phyloP scores from a whole-genome alignment of 176 grass and related monocot genomes.

The Phoenix dactylifera region DNA sequence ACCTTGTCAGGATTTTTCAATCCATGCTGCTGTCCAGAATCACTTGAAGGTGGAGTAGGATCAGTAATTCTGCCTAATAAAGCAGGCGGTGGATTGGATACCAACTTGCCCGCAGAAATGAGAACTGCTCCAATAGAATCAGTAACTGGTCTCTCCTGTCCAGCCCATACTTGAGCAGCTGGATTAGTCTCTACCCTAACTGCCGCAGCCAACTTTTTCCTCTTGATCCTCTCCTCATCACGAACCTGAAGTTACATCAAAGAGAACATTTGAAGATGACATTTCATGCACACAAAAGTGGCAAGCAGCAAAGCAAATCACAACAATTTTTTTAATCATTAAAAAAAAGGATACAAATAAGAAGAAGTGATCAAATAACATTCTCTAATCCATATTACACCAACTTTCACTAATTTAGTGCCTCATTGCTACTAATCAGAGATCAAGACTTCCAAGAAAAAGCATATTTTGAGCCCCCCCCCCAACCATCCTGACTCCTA shows the following conservation, averaged over 20 bases:
- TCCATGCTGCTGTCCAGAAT: slow-evolving; percentile 46
- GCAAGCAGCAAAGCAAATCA: no score
- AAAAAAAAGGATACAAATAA: no score
- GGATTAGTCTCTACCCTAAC: slow-evolving; percentile 29
- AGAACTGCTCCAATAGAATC: not conserved
- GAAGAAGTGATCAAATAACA: no score
- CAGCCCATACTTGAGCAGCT: slow-evolving; percentile 32
- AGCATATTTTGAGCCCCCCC: no score
- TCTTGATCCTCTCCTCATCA: slow-evolving; percentile 71
- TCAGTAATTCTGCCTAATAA: slow-evolving; percentile 25
- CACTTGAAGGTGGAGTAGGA: slow-evolving; percentile 20
- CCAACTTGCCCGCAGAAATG: slow-evolving; percentile 15
- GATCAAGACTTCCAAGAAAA: no score
- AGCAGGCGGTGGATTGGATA: slow-evolving; percentile 10
- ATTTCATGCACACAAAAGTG: not conserved
- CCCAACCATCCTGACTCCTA: no score
- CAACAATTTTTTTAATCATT: no score
- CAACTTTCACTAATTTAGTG: no score
- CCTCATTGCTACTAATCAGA: no score
- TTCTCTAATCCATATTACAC: no score
- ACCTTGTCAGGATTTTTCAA: slow-evolving; percentile 33
- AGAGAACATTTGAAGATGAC: slow-evolving; percentile 2
- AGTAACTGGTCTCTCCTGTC: slow-evolving; percentile 15
- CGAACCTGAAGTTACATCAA: slow-evolving; percentile 42
- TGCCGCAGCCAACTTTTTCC: slow-evolving; percentile 52